Conservation (phyloP, 345 rosid species). For the Syzygium jambos region DNA sequence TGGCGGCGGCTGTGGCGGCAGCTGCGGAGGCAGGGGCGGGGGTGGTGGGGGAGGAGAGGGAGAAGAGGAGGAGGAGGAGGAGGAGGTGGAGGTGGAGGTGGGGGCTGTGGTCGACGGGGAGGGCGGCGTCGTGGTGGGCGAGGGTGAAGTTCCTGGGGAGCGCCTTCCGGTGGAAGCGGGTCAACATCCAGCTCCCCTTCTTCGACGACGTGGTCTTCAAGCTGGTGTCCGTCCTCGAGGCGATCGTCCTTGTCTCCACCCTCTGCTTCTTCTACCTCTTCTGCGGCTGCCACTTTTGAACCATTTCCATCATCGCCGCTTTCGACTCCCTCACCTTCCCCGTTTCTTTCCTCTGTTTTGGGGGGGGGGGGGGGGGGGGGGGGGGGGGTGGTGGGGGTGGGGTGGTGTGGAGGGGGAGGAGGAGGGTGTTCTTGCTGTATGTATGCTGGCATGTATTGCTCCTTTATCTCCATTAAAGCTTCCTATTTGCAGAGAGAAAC, state of each 20-base stretch:
- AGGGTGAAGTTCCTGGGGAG: conserved; percentile 5
- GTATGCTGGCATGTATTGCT: background rate
- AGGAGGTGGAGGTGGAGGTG: background rate
- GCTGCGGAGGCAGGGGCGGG: background rate
- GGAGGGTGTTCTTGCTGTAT: background rate
- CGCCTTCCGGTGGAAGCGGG: conserved; percentile 11
- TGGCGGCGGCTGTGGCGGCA: background rate
- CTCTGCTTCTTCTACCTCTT: conserved; percentile 35
- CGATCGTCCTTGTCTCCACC: conserved; percentile 20
- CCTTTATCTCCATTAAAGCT: background rate
- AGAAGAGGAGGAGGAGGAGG: background rate
- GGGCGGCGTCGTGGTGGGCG: background rate
- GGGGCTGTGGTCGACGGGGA: background rate
- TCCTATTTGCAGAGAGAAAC: background rate
- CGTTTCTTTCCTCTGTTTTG: background rate
- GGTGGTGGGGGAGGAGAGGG: background rate
- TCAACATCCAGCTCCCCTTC: conserved; percentile 8
- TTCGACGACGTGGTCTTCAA: conserved; percentile 19
- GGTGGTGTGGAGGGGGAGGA: too few species aligned
- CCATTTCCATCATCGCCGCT: background rate
- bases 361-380: too few species aligned
- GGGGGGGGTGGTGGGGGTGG: too few species aligned
- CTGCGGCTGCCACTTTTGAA: conserved; percentile 31
- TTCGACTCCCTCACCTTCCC: background rate
- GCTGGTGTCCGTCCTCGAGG: conserved; percentile 25